Percentiles rank a stretch among this genome's conserved stretches.
Conservation (phyloP, 352 stramenopile genomes). For the Pythium rishiriense region DNA sequence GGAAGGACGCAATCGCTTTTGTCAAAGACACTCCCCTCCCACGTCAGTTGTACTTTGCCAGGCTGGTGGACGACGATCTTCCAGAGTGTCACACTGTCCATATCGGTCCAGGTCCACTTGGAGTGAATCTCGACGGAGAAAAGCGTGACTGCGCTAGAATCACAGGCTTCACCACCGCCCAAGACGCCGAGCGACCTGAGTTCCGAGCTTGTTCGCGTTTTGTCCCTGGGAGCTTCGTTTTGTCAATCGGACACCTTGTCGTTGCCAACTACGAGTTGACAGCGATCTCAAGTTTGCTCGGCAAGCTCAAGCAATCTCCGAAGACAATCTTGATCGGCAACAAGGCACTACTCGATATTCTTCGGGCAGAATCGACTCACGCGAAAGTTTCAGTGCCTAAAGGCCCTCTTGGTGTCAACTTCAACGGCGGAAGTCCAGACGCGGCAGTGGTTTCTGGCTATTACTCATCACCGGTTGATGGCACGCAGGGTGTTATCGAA, state of each 20-base stretch:
- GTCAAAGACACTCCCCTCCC: constrained; percentile 35
- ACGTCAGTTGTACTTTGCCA: constrained; percentile 42
- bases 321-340: constrained; percentile 57
- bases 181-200: constrained; percentile 36
- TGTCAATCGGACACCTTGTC: constrained; percentile 64
- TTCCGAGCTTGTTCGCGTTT: constrained; percentile 41
- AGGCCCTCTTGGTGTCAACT: constrained; percentile 50
- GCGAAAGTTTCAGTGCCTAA: constrained; percentile 31
- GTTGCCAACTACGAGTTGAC: constrained; percentile 49
- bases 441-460: constrained; percentile 42
- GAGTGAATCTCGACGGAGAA: constrained; percentile 47
- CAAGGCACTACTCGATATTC: constrained; percentile 27
- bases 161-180: constrained; percentile 41
- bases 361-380: constrained; percentile 21
- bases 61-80: constrained; percentile 5
- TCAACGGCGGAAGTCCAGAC: constrained; percentile 35
- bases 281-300: constrained; percentile 40
- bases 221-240: constrained; percentile 51
- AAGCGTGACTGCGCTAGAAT: constrained; percentile 36
- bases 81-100: constrained; percentile 48
- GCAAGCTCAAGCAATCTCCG: constrained; percentile 38
- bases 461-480: constrained; percentile 34
- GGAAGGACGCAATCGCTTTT: constrained; percentile 30
- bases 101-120: constrained; percentile 45
- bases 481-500: constrained; percentile 35